These are phyloP conservation scores for Acanthamoeba healyi DNA, from an alignment of 208 protist genomes.

Conservation along the genomic window DNA sequence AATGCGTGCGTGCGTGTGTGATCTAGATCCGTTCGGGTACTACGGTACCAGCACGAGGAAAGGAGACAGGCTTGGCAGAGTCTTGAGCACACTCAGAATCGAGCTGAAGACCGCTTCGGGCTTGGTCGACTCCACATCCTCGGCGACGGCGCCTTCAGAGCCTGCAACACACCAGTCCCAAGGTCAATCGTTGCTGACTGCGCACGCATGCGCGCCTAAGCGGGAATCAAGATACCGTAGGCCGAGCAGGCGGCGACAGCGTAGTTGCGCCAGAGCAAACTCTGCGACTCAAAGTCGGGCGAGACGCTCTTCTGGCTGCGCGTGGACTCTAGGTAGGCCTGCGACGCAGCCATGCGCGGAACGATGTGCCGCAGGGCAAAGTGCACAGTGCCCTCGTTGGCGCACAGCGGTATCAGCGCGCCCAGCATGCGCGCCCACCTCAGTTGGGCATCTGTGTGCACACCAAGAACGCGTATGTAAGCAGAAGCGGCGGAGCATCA, in stretches of 20 bases:
- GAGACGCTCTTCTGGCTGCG: slow-evolving; percentile 1
- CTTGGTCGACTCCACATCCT: not conserved
- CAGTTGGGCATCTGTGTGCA: not conserved
- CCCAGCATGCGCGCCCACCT: slow-evolving; percentile 16
- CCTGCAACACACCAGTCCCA: not conserved
- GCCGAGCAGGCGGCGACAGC: slow-evolving; percentile 29
- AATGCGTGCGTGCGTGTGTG: not conserved
- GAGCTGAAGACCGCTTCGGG: not conserved
- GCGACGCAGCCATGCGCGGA: slow-evolving; percentile 22
- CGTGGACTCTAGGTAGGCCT: slow-evolving; percentile 37
- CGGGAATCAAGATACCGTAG: no score
- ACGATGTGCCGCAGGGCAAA: slow-evolving; percentile 45
- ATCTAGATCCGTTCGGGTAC: not conserved
- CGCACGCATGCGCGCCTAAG: no score
- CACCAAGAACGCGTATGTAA: no score
- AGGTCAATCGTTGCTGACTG: no score
- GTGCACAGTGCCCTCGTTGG: slow-evolving; percentile 12
- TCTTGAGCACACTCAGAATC: not conserved
- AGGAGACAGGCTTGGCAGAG: not conserved
- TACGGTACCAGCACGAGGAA: not conserved
- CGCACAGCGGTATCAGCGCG: slow-evolving; percentile 1
- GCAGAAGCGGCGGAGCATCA: no score
- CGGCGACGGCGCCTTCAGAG: not conserved
- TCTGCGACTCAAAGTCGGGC: slow-evolving; percentile 33
- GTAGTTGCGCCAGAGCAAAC: slow-evolving; percentile 40